Base-by-base conservation (phyloP, 768 basidiomycete genomes). In the Amyloporia xantha region DNA sequence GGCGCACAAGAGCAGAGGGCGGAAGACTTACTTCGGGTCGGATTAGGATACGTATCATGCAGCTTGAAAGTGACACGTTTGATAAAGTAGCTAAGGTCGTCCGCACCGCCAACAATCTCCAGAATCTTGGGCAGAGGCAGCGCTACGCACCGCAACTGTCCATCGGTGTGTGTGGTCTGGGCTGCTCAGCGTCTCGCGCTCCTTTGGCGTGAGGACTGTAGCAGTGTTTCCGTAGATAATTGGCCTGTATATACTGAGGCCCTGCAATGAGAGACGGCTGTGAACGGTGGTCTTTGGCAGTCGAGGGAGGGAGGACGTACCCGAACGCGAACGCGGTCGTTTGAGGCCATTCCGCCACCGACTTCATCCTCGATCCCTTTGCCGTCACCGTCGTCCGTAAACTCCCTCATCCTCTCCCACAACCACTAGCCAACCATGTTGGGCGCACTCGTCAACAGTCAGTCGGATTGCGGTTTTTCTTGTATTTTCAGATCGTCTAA, bases 141-240 rank as follows among this genome's bases (percentile, higher is more conserved):
- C 93, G 37, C 90, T 89, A 21, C 96, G 82, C 21, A 99, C 79
- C 23, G 92, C 94, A 50, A 99, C 86, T 0, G 93, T 98, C 96
- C 96, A 99, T 53, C 81, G 79, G 65, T 98, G 95, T 2, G 95
- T 97, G 58, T 94, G 92, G 55, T 92, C 89, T 5, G 78, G 75
- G 23, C 75, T 68, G 13, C 70, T 60, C 3, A 76, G 68, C 13
- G 64, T 53, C 54, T 81, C 78, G 47, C 81, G 77, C 63, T 96
- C 93, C 57, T 82, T 79, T 13, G 77, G 69, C 0, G 80, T 84
- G 52, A 99, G 66, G 47, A 91, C 80, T 1, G 78, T 75, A 26
- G 95, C 91, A 12, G 86, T 88, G 65, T 98, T 98, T 41, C 96
- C 96, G 69, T 97, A 98, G 52, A 98, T 89, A 56, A 99, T 81